Evolutionary conservation across 1,284 basidiomycete genomes (phyloP), one percentile per base, ranked within the genome.

Genomic region (Sparassis latifolia): DNA sequence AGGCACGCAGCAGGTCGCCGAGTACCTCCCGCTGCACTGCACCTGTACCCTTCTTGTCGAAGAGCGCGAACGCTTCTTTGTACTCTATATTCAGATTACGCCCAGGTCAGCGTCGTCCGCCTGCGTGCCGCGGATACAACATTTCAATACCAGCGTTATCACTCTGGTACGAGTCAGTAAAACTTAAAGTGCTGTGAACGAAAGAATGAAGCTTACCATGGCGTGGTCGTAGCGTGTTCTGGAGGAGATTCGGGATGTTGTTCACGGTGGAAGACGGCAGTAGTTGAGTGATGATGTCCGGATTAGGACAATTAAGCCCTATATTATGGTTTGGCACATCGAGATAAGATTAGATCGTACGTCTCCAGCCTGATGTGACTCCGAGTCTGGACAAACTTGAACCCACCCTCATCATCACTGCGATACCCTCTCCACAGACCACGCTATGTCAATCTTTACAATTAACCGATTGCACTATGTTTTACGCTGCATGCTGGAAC

Each of bases 11-110:
- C 5, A 99, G 82, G 70, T 99, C 96, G n/a, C 96, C 96, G 1
- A 99, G 76, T 0, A 86, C 89, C 59, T 95, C 91, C 12, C 89
- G 76, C 6, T 92, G 86, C 35, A 99, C 91, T 41, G 87, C 79
- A 20, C 94, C 93, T 2, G 89, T 92, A 33, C 96, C 95, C 62
- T 87, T 61, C 76, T 99, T 99, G 76, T 99, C 96, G 67, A 98
- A 98, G 30, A 99, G 85, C 33, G 94, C 93, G 65, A 98, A 97
- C 4, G 95, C 95, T 70, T 97, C 94, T 63, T 92, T 92, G 79
- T 93, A 94, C 71, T 95, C 92, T 89, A 73, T 33, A 5, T 28
- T 29, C 28, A 39, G 44, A 41, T 35, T 32, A 43, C 49, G 9
- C 45, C 30, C 29, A 31, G 30, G 32, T 35, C 35, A 38, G 48